phyloP scores from a whole-genome alignment of 2,329 filamentous ascomycete genomes.

The Arthrinium phaeospermum region DNA sequence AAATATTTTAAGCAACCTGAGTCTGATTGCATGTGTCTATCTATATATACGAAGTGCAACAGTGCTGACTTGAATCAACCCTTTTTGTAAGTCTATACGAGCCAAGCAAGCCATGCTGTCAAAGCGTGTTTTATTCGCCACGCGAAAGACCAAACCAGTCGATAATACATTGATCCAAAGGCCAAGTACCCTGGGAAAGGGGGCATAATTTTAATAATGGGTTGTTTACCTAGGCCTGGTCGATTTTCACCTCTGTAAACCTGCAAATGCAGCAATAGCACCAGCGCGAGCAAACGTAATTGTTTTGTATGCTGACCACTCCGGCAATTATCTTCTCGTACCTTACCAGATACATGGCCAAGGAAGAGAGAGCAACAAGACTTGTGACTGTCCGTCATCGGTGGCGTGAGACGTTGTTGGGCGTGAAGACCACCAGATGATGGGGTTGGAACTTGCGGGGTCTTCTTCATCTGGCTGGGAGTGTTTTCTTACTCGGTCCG shows the following conservation, averaged over 20 bases:
- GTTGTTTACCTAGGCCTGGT: not conserved
- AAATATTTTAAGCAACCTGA: slow-evolving; percentile 55
- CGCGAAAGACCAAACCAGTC: not conserved
- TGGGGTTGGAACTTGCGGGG: no score
- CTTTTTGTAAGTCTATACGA: not conserved
- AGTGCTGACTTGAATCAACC: not conserved
- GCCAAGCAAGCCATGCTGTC: not conserved
- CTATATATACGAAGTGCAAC: not conserved
- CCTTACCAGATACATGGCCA: not conserved
- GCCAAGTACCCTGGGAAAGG: not conserved
- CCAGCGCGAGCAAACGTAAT: not conserved
- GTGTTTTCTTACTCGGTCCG: not conserved
- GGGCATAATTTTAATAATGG: not conserved
- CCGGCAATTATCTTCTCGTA: not conserved
- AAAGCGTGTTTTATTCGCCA: not conserved
- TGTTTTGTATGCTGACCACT: not conserved
- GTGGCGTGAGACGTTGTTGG: not conserved
- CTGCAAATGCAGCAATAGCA: not conserved
- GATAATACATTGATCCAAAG: not conserved
- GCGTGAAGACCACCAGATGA: not conserved
- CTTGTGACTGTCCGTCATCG: not conserved
- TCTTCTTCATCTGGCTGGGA: no score
- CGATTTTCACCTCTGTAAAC: not conserved
- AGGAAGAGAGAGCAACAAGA: not conserved
- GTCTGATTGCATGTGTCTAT: slow-evolving; percentile 53